Base-by-base conservation (phyloP, 1,284 basidiomycete species). In the Flammula alnicola region DNA sequence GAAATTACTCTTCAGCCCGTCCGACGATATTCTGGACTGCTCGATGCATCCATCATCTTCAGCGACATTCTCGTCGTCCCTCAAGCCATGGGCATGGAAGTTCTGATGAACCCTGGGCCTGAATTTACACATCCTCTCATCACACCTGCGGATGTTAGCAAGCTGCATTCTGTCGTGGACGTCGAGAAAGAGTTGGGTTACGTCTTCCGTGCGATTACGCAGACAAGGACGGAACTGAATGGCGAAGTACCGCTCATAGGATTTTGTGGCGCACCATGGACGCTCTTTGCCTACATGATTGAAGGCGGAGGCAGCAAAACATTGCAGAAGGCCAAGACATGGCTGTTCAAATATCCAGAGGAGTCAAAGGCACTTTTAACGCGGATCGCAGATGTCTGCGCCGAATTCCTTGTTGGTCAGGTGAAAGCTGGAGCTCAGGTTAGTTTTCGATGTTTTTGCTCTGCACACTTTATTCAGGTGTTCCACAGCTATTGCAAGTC, bases 41-140 rank as follows among this genome's bases (percentile, higher is more conserved):
- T 98, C 60, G 95, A 98, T 71, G 95, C 94, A 11, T 82, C 92
- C 42, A 98, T 98, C 73, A 97, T 98, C 70, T 98, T 98, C 76
- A 91, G 86, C 63, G 95, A 97, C 69, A 95, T 98, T 70, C 87
- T 98, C 58, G 95, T 98, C 68, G 78, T 98, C 47, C 95, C 95
- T 0, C 94, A 98, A 68, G 95, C 95, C 14, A 83, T 98, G 82
- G 95, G 95, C 22, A 88, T 98, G 84, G 88, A 89, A 62, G 93
- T 98, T 1, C 75, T 90, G 62, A 98, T 98, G 95, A 90, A 90
- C 62, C 93, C 93, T 1, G 94, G 90, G 0, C 95, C 95, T 1
- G 74, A 80, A 62, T 94, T 98, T 62, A 91, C 95, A 2, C 76
- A 85, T 35, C 95, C 95, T 1, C 83, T 98, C 54, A 69, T 78